A percentile compares a stretch with the other conserved stretches of the same genome.
These are phyloP conservation scores for Podospora conica DNA, from an alignment of 495 filamentous ascomycete species.

Conservation along the genomic window DNA sequence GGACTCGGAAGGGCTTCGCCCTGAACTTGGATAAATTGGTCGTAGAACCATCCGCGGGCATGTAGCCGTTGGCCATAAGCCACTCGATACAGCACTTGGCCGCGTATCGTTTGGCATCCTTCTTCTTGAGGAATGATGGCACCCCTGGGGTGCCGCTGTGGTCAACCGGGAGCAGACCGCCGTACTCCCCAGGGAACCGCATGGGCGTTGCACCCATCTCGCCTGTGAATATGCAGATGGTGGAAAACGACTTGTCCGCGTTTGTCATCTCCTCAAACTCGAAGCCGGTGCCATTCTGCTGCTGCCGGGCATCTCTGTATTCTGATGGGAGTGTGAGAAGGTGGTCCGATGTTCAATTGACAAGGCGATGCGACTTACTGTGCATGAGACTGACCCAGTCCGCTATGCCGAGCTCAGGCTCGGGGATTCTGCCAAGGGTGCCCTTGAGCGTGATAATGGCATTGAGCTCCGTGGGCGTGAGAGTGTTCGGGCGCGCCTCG, in stretches of 20 bases:
- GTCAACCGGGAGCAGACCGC: slow-evolving; percentile 16
- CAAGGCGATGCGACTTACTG: slow-evolving; percentile 19
- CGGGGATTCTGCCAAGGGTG: slow-evolving; percentile 15
- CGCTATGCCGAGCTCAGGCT: slow-evolving; percentile 22
- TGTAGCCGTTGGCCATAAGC: slow-evolving; percentile 26
- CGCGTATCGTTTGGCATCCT: slow-evolving; percentile 42
- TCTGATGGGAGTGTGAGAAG: slow-evolving; percentile 8
- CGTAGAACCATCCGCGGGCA: slow-evolving; percentile 10
- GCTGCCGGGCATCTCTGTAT: slow-evolving; percentile 10
- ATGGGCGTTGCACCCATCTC: slow-evolving; percentile 8
- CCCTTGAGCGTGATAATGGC: slow-evolving; percentile 28
- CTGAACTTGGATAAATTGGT: background rate
- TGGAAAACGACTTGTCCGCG: slow-evolving; percentile 17
- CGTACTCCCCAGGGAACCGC: slow-evolving; percentile 24
- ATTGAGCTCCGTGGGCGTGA: slow-evolving; percentile 28
- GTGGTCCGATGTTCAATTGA: background rate
- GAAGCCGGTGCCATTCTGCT: background rate
- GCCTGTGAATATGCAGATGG: slow-evolving; percentile 10
- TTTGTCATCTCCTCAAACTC: slow-evolving; percentile 4
- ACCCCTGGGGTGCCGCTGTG: background rate
- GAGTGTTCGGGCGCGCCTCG: slow-evolving; percentile 21
- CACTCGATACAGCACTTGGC: slow-evolving; percentile 38
- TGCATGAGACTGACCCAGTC: slow-evolving; percentile 37
- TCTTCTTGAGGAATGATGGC: slow-evolving; percentile 33
- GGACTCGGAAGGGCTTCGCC: background rate